Conservation (phyloP, 1,284 basidiomycete species). For the Ustilago tritici region DNA sequence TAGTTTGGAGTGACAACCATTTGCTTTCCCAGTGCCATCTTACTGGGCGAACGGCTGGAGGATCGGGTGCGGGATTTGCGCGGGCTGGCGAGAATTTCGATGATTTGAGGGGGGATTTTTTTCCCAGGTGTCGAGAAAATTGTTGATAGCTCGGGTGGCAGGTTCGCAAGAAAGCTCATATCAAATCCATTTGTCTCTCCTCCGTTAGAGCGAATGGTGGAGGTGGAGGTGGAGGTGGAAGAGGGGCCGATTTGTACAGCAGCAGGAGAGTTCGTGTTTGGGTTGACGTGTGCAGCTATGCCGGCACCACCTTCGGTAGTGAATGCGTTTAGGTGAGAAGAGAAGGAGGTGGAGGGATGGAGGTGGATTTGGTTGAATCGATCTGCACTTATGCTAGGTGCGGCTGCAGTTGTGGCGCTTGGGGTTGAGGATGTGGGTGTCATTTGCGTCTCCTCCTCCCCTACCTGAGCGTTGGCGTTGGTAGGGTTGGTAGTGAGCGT, state of each 20-base stretch:
- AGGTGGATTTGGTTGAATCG: slow-evolving; percentile 60
- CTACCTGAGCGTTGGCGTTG: background rate
- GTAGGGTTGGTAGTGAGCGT: slow-evolving; percentile 12
- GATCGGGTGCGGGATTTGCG: slow-evolving; percentile 11
- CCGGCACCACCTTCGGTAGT: slow-evolving; percentile 51
- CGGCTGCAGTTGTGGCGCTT: background rate
- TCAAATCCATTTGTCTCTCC: slow-evolving; percentile 1
- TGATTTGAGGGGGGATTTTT: slow-evolving; percentile 28
- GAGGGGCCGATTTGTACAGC: slow-evolving; percentile 18
- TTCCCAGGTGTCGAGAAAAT: slow-evolving; percentile 40
- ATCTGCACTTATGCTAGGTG: slow-evolving; percentile 43
- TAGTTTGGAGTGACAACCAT: background rate
- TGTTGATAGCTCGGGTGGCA: slow-evolving; percentile 31
- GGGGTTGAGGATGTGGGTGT: slow-evolving; percentile 20
- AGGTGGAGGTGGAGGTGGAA: background rate
- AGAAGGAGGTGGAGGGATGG: slow-evolving; percentile 53
- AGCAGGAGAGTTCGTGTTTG: slow-evolving; percentile 6
- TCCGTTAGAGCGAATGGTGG: background rate
- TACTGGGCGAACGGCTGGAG: background rate
- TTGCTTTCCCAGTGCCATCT: no score
- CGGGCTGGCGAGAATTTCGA: slow-evolving; percentile 37
- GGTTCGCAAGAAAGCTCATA: slow-evolving; percentile 19
- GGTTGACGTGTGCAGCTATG: slow-evolving; percentile 58
- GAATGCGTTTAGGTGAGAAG: slow-evolving; percentile 54
- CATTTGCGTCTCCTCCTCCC: background rate